Conservation (phyloP, 768 basidiomycete genomes). For the Vishniacozyma victoriae region DNA sequence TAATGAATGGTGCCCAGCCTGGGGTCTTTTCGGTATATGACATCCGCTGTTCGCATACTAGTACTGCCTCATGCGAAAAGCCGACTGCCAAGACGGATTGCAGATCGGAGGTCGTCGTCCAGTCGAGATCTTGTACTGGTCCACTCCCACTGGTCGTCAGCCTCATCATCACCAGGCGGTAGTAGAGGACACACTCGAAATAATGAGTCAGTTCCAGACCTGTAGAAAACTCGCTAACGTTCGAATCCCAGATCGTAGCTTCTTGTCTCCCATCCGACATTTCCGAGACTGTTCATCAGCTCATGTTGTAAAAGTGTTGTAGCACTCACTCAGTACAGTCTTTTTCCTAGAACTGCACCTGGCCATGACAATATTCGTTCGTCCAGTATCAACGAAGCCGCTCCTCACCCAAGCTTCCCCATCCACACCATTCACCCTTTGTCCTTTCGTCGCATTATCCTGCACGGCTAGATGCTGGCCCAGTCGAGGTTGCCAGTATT, state of each 20-base stretch:
- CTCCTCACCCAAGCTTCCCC: conserved; percentile 50
- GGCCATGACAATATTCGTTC: conserved; percentile 61
- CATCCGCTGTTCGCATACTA: conserved; percentile 90
- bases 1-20: conserved; percentile 56
- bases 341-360: conserved; percentile 88
- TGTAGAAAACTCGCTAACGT: conserved; percentile 84
- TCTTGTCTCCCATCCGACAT: conserved; percentile 59
- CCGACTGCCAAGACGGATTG: conserved; percentile 90
- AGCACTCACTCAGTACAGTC: conserved; percentile 70
- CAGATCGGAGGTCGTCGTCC: conserved; percentile 83
- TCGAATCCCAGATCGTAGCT: conserved; percentile 93
- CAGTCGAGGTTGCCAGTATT: conserved; percentile 71
- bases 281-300: conserved; percentile 55
- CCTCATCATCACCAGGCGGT: too few species aligned
- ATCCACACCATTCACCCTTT: conserved; percentile 6
- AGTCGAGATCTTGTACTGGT: conserved; percentile 71
- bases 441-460: background rate
- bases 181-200: conserved; percentile 60
- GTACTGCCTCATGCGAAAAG: conserved; percentile 66
- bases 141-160: conserved; percentile 19
- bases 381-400: conserved; percentile 58
- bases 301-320: background rate
- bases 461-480: conserved; percentile 22
- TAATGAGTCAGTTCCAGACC: conserved; percentile 70
- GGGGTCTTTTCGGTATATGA: conserved; percentile 79